Conservation (phyloP, 495 filamentous ascomycete species). For the Penicillium herquei region DNA sequence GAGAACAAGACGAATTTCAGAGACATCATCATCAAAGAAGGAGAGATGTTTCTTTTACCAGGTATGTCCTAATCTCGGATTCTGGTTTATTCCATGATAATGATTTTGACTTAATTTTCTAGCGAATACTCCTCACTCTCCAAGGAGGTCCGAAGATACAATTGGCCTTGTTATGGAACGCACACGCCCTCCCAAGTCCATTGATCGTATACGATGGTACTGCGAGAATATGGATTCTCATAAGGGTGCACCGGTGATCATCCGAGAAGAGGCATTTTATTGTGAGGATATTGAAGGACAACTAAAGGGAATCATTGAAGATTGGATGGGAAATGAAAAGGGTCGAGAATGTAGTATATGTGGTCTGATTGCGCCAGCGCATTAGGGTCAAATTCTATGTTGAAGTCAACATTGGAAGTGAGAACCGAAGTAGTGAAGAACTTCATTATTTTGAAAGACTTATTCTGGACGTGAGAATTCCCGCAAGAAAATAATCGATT, state of each 20-base stretch:
- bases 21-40: conserved; percentile 77
- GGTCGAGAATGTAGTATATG: conserved; percentile 68
- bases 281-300: conserved; percentile 81
- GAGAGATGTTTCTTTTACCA: conserved; percentile 85
- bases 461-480: not conserved
- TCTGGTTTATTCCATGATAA: not conserved
- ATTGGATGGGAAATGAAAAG: conserved; percentile 62
- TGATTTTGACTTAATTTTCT: not conserved
- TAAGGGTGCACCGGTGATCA: conserved; percentile 35
- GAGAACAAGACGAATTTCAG: conserved; percentile 54
- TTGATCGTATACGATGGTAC: conserved; percentile 83
- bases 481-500: not conserved
- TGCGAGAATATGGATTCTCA: conserved; percentile 51
- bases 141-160: conserved; percentile 52
- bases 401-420: too few species aligned
- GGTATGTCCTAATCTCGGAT: not conserved
- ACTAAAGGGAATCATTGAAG: conserved; percentile 77
- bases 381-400: not conserved
- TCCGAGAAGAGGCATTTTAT: conserved; percentile 75
- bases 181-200: conserved; percentile 56
- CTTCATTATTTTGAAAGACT: not conserved
- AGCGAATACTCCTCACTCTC: conserved; percentile 72
- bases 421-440: too few species aligned
- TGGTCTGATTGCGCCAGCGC: conserved; percentile 35
- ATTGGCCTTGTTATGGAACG: conserved; percentile 80